Conservation (phyloP, 352 stramenopile species). For the Phytophthora kernoviae region DNA sequence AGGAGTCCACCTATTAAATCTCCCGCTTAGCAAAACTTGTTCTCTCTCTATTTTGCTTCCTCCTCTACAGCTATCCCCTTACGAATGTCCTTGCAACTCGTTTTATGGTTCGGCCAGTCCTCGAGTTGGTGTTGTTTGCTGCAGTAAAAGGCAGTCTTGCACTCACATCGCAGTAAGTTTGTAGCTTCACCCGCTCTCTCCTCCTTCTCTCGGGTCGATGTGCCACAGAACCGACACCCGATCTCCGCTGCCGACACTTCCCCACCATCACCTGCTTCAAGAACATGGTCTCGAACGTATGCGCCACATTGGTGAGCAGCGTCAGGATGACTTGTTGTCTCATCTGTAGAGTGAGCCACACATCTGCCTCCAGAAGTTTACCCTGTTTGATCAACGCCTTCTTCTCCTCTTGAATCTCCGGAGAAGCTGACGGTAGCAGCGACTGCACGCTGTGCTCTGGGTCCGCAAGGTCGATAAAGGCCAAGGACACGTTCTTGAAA, state of each 20-base stretch:
- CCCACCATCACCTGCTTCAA: slow-evolving; percentile 73
- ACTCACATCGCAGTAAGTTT: slow-evolving; percentile 69
- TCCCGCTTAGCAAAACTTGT: background rate
- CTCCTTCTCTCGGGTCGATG: slow-evolving; percentile 36
- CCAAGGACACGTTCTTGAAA: slow-evolving; percentile 74
- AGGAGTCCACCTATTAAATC: no score
- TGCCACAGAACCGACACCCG: slow-evolving; percentile 74
- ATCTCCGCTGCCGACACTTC: slow-evolving; percentile 62
- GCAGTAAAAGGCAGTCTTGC: slow-evolving; percentile 82
- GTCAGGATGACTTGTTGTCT: slow-evolving; percentile 82
- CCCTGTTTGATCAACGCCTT: slow-evolving; percentile 69
- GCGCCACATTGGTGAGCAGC: slow-evolving; percentile 81
- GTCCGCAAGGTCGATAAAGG: slow-evolving; percentile 79
- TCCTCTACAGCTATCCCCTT: slow-evolving; percentile 29
- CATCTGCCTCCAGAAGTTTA: slow-evolving; percentile 82
- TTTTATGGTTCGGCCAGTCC: slow-evolving; percentile 84
- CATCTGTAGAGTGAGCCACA: slow-evolving; percentile 88
- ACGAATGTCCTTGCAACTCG: slow-evolving; percentile 74
- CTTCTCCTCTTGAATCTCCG: slow-evolving; percentile 61
- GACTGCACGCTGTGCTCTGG: slow-evolving; percentile 81
- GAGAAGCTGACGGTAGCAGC: slow-evolving; percentile 67
- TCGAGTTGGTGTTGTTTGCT: slow-evolving; percentile 84
- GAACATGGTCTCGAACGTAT: slow-evolving; percentile 88
- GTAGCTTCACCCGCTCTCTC: slow-evolving; percentile 14
- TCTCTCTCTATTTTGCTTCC: slow-evolving; percentile 1